Evolutionary conservation across 2,329 filamentous ascomycete genomes (phyloP), one percentile per base, ranked within the genome.

Genomic region (Penicillium sp.): DNA sequence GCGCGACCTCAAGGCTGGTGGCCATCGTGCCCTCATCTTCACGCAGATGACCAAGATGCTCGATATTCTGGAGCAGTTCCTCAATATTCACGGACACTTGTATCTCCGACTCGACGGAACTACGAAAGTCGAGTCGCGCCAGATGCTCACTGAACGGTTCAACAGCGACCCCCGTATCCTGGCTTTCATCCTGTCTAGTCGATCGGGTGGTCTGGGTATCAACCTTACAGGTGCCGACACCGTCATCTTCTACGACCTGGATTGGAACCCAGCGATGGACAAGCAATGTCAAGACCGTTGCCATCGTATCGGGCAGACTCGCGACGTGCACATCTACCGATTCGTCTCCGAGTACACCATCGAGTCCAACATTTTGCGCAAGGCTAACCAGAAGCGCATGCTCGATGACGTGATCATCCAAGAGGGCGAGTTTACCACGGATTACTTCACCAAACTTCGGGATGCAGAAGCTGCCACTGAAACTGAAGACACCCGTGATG

Each of bases 181-280:
- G 15, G 94, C 90, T 65, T 99, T 99, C 80, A 99, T 99, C 70
- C 81, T 99, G 5, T 98, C 94, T 0, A 97, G 93, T 54, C 88
- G 95, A 60, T 97, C 95, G 0, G 95, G 95, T 68, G 95, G 95
- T 59, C 83, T 99, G 0, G 95, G 95, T 60, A 96, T 99, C 81
- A 99, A 99, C 72, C 84, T 99, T 47, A 98, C 94, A 0, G 95
- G 95, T 53, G 95, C 95, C 5, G 95, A 98, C 76, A 97, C 93
- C 0, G 95, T 99, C 71, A 97, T 99, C 68, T 99, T 99, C 78
- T 99, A 98, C 79, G 95, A 99, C 73, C 89, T 98, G 62, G 95
- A 99, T 76, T 99, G 96, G 96, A 99, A 99, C 72, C 95, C 95
- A 0, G 95, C 96, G 56, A 99, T 99, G 95, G 95, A 99, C 81